Evolutionary conservation across 2,329 filamentous ascomycete genomes (phyloP).

Genomic region (Aspergillus thermomutatus): DNA sequence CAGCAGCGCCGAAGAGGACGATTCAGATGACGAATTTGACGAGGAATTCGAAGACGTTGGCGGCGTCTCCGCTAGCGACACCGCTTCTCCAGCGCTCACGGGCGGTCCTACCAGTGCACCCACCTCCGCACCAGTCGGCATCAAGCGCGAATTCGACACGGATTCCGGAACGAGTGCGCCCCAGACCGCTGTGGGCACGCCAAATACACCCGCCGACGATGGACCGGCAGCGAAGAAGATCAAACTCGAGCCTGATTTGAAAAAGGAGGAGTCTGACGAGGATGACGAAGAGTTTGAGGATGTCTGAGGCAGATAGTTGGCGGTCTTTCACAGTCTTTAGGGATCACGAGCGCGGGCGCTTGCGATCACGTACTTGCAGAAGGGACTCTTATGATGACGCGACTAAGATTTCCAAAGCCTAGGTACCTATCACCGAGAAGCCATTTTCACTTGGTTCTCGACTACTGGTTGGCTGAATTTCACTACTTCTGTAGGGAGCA

Average conservation of each 20-base stretch:
- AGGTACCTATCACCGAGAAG: not conserved
- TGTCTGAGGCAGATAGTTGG: constrained; percentile 22
- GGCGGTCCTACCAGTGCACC: constrained; percentile 28
- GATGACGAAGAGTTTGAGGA: constrained; percentile 46
- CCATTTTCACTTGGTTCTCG: not conserved
- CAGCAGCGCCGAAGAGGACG: constrained; percentile 39
- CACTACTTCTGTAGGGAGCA: not conserved
- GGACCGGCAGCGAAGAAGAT: constrained; percentile 43
- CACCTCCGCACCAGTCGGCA: constrained; percentile 18
- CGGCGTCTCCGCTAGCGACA: constrained; percentile 35
- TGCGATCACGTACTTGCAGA: constrained; percentile 9
- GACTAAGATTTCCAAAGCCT: not conserved
- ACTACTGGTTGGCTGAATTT: not conserved
- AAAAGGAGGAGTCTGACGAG: constrained; percentile 41
- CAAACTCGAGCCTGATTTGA: constrained; percentile 37
- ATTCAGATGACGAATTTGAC: constrained; percentile 37
- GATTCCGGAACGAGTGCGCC: constrained; percentile 38
- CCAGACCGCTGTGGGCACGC: constrained; percentile 36
- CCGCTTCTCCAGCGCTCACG: constrained; percentile 30
- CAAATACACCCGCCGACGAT: constrained; percentile 35
- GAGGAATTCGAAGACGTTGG: constrained; percentile 46
- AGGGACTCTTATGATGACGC: not conserved
- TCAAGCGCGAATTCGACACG: constrained; percentile 39
- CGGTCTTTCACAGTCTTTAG: not conserved
- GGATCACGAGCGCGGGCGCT: constrained; percentile 13